Conservation (phyloP, 805 yeast genomes). For the Sugiyamaella floridensis region DNA sequence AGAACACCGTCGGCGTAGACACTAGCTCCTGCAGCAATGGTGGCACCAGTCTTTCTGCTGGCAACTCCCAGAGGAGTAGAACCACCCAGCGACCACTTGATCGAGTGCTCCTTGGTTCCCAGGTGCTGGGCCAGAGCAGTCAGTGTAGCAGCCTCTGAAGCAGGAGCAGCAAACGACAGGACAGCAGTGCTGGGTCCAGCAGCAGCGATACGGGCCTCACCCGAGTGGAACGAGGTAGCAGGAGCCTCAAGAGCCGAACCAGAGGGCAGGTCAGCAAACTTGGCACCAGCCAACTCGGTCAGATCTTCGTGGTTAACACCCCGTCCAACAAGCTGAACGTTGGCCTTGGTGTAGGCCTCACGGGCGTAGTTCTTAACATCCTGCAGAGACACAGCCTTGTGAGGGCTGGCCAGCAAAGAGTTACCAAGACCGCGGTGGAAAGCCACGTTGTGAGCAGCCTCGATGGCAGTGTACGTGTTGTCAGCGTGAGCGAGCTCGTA, state of each 20-base stretch:
- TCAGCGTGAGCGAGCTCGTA: constrained; percentile 37
- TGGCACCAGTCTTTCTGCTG: constrained; percentile 38
- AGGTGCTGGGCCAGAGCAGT: constrained; percentile 61
- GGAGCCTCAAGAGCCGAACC: constrained; percentile 46
- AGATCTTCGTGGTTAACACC: constrained; percentile 73
- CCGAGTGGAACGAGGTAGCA: constrained; percentile 45
- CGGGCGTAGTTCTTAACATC: constrained; percentile 63
- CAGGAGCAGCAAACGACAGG: constrained; percentile 56
- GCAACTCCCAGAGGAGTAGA: constrained; percentile 43
- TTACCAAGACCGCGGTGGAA: constrained; percentile 87
- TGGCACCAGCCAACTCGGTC: constrained; percentile 49
- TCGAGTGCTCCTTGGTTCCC: constrained; percentile 43
- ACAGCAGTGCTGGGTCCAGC: constrained; percentile 53
- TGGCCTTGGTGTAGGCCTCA: constrained; percentile 59
- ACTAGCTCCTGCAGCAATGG: constrained; percentile 46
- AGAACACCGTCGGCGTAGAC: constrained; percentile 75
- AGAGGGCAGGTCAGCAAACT: constrained; percentile 51
- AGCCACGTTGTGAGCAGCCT: constrained; percentile 69
- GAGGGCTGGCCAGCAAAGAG: constrained; percentile 69
- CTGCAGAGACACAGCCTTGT: constrained; percentile 48
- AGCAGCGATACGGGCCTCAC: constrained; percentile 57
- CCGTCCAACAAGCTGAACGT: constrained; percentile 62
- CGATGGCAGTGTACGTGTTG: constrained; percentile 59
- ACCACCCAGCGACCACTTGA: constrained; percentile 49
- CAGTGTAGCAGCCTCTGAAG: constrained; percentile 48